Evolutionary conservation across 177 flowering plant genomes (phyloP), one percentile per base, ranked within the genome.

Genomic region (Vitis hybrid): DNA sequence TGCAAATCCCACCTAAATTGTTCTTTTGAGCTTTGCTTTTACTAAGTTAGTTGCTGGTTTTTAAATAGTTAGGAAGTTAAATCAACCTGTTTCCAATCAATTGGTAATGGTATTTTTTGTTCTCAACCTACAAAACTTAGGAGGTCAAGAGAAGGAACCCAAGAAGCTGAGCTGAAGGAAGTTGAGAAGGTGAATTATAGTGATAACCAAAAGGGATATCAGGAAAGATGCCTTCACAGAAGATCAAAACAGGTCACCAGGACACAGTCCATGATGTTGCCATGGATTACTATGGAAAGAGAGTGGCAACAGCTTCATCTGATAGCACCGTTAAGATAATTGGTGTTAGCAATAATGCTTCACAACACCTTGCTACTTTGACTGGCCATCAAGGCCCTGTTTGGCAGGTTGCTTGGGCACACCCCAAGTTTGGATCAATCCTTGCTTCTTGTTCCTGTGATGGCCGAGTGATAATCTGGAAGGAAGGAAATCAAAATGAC

Each of bases 401-500:
- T 15, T 88, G 91, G 91, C 79, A 88, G 78, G 88, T 86, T 14
- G 76, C 83, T 2, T 88, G 91, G 89, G 91, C 89, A 14, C 85
- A 86, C 67, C 91, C 89, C 17, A 87, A 87, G 66, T 88, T 86
- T 57, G 91, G 91, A 1, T 84, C 91, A 0, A 45, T 23, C 26
- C 26, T 23, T 23, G 26, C 26, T 23, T 23, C 91, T 1, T 88
- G 88, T 70, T 88, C 88, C 1, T 84, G 74, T 65, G 91, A 88
- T 68, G 88, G 91, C 18, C 73, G 72, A 48, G 88, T 84, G 9
- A 83, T 84, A 2, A 76, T 88, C 17, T 88, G 91, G 91, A 88
- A 84, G 66, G 91, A 88, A 72, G 89, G 85, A 4, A 80, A 76
- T 68, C 85, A 71, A 59, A 84, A 83, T 70, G 89, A 86, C 48